phyloP scores from a whole-genome alignment of 257 asterid genomes.

The Eucommia ulmoides region DNA sequence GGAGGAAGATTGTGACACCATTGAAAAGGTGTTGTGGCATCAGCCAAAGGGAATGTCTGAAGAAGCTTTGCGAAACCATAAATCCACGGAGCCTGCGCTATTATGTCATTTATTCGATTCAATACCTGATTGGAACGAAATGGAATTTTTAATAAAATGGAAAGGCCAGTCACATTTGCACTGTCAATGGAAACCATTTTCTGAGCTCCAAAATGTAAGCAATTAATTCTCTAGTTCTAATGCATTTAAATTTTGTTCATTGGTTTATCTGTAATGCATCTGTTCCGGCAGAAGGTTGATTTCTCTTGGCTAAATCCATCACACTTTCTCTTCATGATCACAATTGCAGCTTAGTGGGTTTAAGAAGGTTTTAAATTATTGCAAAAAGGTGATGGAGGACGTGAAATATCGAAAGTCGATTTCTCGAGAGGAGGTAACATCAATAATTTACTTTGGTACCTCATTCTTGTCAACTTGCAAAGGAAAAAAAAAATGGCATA shows the following conservation, averaged over 20 bases:
- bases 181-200: conserved; percentile 88
- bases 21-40: conserved; percentile 98
- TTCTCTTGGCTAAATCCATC: no score
- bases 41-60: conserved; percentile 95
- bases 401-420: conserved; percentile 73
- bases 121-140: conserved; percentile 75
- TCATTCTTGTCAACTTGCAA: no score
- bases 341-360: conserved; percentile 93
- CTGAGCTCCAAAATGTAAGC: conserved; percentile 90
- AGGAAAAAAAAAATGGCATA: no score
- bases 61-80: conserved; percentile 73
- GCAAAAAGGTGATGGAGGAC: conserved; percentile 83
- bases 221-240: conserved; percentile 6
- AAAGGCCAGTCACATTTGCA: conserved; percentile 99
- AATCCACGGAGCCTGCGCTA: conserved; percentile 63
- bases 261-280: no score
- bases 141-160: conserved; percentile 92
- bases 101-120: conserved; percentile 73
- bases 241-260: no score
- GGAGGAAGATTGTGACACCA: conserved; percentile 86
- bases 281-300: no score
- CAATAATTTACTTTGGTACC: neutral
- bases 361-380: conserved; percentile 93
- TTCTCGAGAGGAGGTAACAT: conserved; percentile 88
- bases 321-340: conserved; percentile 10